Base-by-base conservation (phyloP, 306 rosid genomes). In the Glycine latifolia region DNA sequence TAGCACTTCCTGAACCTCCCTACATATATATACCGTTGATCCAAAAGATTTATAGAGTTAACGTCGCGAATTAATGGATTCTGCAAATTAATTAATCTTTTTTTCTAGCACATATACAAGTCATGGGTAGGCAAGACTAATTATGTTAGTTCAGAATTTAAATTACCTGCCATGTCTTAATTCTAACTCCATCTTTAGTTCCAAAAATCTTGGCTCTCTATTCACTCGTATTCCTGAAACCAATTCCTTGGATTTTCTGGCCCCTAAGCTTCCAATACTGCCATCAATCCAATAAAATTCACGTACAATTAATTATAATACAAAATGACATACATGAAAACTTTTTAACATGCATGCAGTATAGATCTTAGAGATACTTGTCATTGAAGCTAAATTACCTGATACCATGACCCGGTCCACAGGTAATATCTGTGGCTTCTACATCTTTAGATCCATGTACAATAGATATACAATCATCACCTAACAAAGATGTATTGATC, bases 341-440 rank as follows among this genome's bases (percentile, higher is more conserved):
- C 11, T 48, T 47, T 48, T 49, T 26, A 0, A 26, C 31, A 26
- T 26, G 31, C 31, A 26, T 26, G 31, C 31, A 26, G 31, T 26
- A 26, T 26, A 26, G 31, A 26, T 26, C 31, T 26, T 26, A 26
- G 16, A 52, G 50, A 39, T 49, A 14, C 43, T 10, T 54, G 31
- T 26, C 31, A 26, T 26, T 26, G 31, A 26, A 26, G 31, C 31
- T 26, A 26, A 17, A 10, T 71, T 75, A 92, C 97, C 97, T 92
- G 77, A 94, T 92, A 43, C 98, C 98, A 79, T 94, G 98, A 13
- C 98, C 98, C 2, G 98, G 95, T 73, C 98, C 98, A 33, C 98
- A 94, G 16, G 90, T 88, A 44, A 94, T 91, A 61, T 87, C 56
- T 5, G 78, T 76, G 68, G 91, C 95, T 82, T 39, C 70, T 31